Conservation (phyloP, 2,329 filamentous ascomycete genomes). For the Phialemoniopsis sp. region DNA sequence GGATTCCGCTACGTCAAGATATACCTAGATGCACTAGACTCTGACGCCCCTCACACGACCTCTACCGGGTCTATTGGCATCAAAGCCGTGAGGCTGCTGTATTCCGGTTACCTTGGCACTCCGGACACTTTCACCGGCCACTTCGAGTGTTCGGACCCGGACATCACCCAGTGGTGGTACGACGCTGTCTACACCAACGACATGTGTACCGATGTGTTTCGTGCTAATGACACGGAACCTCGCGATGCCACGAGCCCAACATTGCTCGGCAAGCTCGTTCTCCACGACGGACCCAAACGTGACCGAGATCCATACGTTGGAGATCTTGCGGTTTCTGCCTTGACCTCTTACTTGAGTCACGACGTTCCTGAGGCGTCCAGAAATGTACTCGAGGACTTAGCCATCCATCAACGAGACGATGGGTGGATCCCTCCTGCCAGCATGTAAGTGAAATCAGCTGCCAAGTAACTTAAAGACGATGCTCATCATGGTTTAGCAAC, state of each 20-base stretch:
- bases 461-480: neutral
- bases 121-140: slow-evolving; percentile 43
- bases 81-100: slow-evolving; percentile 33
- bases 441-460: slow-evolving; percentile 29
- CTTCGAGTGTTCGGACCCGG: slow-evolving; percentile 46
- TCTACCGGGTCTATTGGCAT: slow-evolving; percentile 37
- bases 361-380: slow-evolving; percentile 30
- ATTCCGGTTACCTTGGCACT: slow-evolving; percentile 40
- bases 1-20: slow-evolving; percentile 49
- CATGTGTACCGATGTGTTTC: slow-evolving; percentile 40
- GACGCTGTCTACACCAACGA: slow-evolving; percentile 50
- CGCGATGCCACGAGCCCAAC: slow-evolving; percentile 35
- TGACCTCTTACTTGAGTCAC: slow-evolving; percentile 44
- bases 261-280: slow-evolving; percentile 38
- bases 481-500: slow-evolving; percentile 18
- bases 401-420: slow-evolving; percentile 41
- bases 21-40: slow-evolving; percentile 34
- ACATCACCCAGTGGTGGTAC: slow-evolving; percentile 48
- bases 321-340: slow-evolving; percentile 42
- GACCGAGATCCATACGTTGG: slow-evolving; percentile 50
- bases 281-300: slow-evolving; percentile 46
- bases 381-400: slow-evolving; percentile 46
- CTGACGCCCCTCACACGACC: slow-evolving; percentile 39
- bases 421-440: slow-evolving; percentile 51
- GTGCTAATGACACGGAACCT: slow-evolving; percentile 43